Evolutionary conservation across 257 asterid genomes (phyloP).

Genomic region (Striga asiatica): DNA sequence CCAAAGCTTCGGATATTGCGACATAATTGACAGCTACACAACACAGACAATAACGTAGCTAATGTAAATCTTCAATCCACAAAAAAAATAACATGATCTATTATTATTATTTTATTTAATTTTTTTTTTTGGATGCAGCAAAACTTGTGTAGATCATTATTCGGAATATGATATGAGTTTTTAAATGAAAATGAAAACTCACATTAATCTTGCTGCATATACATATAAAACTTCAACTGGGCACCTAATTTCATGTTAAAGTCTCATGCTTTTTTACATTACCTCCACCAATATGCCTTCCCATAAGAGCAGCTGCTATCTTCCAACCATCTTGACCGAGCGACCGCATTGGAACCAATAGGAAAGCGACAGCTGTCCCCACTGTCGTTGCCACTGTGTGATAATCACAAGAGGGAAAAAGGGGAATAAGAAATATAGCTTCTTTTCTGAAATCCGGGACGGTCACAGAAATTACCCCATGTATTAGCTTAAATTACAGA

Average conservation of each 20-base stretch:
- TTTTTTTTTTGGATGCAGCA: no score
- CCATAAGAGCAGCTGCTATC: constrained; percentile 96
- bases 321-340: constrained; percentile 87
- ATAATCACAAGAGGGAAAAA: not conserved
- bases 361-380: constrained; percentile 70
- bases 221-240: no score
- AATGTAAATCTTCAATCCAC: not conserved
- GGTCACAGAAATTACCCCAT: no score
- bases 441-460: no score
- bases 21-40: constrained; percentile 84
- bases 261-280: no score
- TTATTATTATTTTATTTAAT: no score
- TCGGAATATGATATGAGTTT: no score
- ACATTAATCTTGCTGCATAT: no score
- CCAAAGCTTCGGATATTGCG: constrained; percentile 86
- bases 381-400: constrained; percentile 71
- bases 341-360: constrained; percentile 75
- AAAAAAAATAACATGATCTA: not conserved
- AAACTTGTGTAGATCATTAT: not conserved
- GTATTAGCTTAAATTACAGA: no score
- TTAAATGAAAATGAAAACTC: no score
- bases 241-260: no score
- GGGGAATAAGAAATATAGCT: no score
- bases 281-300: constrained; percentile 99
- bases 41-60: constrained; percentile 11